A percentile compares a stretch with the other conserved stretches of the same genome.
Conservation (phyloP, 768 basidiomycete species). For the Terana coerulea region DNA sequence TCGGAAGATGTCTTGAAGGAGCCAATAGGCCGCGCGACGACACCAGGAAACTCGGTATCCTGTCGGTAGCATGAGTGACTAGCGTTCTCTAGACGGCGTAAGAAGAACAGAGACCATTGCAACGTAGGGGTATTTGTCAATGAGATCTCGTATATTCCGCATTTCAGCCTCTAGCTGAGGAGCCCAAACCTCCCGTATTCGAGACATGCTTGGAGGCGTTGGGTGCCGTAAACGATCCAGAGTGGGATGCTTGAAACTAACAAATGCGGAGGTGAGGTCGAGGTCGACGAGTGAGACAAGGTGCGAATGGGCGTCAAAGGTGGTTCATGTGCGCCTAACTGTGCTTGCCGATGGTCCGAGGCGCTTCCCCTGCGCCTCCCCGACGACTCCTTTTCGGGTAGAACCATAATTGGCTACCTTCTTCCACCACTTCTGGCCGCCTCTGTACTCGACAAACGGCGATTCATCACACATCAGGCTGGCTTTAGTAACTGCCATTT, state of each 20-base stretch:
- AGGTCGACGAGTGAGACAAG: conserved; percentile 7
- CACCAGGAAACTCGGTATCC: conserved; percentile 99
- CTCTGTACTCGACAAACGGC: too few species aligned
- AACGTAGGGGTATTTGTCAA: conserved; percentile 90
- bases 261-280: not conserved
- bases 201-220: conserved; percentile 45
- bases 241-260: not conserved
- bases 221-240: not conserved
- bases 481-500: too few species aligned
- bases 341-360: not conserved
- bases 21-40: conserved; percentile 96
- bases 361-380: too few species aligned
- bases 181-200: conserved; percentile 95
- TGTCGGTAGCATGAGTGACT: conserved; percentile 31
- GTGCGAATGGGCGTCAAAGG: not conserved
- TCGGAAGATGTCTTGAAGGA: conserved; percentile 95
- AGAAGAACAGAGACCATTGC: conserved; percentile 68
- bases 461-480: too few species aligned
- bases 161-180: conserved; percentile 93
- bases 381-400: too few species aligned
- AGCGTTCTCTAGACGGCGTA: conserved; percentile 6
- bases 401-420: too few species aligned
- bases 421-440: too few species aligned
- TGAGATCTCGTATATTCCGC: conserved; percentile 77
- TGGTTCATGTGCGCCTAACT: not conserved